Percentiles rank a stretch among this genome's conserved stretches.
phyloP scores from a whole-genome alignment of 1,284 basidiomycete species.

The Mycena citricolor region DNA sequence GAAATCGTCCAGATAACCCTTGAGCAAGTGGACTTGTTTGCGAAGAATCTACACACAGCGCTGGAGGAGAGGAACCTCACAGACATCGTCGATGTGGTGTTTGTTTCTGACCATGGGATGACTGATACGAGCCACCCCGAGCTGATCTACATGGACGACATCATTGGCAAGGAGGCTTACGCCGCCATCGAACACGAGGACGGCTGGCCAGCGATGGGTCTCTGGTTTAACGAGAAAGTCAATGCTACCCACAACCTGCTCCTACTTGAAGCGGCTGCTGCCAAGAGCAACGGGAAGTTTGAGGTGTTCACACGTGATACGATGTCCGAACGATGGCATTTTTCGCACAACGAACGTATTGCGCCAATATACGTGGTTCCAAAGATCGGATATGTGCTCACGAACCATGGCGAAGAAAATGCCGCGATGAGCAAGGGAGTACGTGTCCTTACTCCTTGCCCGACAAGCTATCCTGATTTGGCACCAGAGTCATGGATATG shows the following conservation, averaged over 20 bases:
- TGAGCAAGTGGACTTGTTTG: constrained; percentile 70
- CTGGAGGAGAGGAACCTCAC: constrained; percentile 74
- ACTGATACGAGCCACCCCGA: constrained; percentile 77
- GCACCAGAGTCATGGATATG: constrained; percentile 77
- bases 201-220: constrained; percentile 85
- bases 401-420: constrained; percentile 59
- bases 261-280: constrained; percentile 51
- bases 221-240: constrained; percentile 65
- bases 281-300: constrained; percentile 54
- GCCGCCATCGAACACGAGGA: constrained; percentile 68
- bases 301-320: constrained; percentile 76
- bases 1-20: constrained; percentile 58
- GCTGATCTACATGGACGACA: constrained; percentile 79
- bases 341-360: constrained; percentile 68
- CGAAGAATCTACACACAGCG: constrained; percentile 62
- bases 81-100: constrained; percentile 83
- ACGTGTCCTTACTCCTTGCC: constrained; percentile 31
- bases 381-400: constrained; percentile 73
- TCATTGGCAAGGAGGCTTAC: constrained; percentile 71
- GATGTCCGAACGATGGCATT: constrained; percentile 83
- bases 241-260: constrained; percentile 60
- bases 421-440: constrained; percentile 75
- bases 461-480: constrained; percentile 4
- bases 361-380: constrained; percentile 88
- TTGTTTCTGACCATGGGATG: constrained; percentile 95